These are phyloP conservation scores for Emiliania huxleyi DNA, from an alignment of 78 protist species.

Conservation along the genomic window DNA sequence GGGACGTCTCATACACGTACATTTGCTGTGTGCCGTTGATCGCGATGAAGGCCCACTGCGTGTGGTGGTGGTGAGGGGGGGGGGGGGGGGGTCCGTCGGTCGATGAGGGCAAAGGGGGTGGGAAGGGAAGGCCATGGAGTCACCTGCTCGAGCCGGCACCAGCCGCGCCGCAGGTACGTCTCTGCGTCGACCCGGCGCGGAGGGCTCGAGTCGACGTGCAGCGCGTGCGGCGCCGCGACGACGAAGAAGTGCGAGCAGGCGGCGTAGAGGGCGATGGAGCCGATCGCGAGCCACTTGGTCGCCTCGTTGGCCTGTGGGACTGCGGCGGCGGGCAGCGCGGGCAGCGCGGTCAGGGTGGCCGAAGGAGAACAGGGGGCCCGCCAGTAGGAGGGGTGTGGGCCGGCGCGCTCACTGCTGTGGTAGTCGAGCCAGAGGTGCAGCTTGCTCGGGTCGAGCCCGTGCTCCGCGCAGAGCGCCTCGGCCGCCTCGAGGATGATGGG, in stretches of 20 bases:
- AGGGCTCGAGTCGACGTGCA: neutral
- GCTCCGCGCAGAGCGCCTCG: neutral
- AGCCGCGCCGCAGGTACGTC: neutral
- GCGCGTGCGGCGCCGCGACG: neutral
- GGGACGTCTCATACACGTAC: neutral
- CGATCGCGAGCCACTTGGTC: neutral
- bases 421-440: neutral
- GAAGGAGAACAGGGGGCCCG: too few relatives aligned
- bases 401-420: too few relatives aligned
- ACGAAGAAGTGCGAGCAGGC: neutral
- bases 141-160: slow-evolving; percentile 1
- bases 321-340: too few relatives aligned
- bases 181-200: neutral
- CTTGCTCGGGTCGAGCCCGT: neutral
- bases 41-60: neutral
- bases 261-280: neutral
- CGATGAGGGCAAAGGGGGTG: too few relatives aligned
- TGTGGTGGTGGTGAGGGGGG: too few relatives aligned
- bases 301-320: neutral
- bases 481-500: neutral
- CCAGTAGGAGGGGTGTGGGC: too few relatives aligned
- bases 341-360: too few relatives aligned
- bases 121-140: too few relatives aligned
- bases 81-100: too few relatives aligned
- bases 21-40: neutral